Conservation (phyloP, 495 filamentous ascomycete genomes). For the Hypoxylon subgilvum region DNA sequence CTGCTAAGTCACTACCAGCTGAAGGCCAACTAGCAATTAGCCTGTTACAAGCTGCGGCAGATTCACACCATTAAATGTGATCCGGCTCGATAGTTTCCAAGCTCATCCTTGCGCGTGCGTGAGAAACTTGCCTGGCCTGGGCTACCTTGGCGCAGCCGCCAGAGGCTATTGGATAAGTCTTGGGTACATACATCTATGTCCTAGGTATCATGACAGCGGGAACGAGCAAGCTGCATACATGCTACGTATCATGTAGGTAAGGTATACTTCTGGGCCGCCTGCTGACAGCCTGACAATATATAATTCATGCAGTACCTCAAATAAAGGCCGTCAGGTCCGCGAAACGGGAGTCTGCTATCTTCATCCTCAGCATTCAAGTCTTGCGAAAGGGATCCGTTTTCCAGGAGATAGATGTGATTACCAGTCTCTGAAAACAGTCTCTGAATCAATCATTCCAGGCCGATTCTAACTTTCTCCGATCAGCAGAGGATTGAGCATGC, state of each 20-base stretch:
- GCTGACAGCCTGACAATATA: constrained; percentile 16
- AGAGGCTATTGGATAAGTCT: constrained; percentile 22
- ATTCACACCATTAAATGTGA: constrained; percentile 1
- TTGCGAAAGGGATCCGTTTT: not conserved
- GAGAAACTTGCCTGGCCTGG: constrained; percentile 4
- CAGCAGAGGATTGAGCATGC: too few species aligned
- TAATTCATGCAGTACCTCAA: constrained; percentile 3
- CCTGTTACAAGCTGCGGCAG: constrained; percentile 18
- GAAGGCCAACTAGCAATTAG: constrained; percentile 1
- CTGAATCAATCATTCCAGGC: too few species aligned
- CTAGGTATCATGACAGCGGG: constrained; percentile 9
- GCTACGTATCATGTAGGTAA: constrained; percentile 13
- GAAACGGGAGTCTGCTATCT: not conserved
- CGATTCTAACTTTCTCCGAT: too few species aligned
- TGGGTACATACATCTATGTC: too few species aligned
- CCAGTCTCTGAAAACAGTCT: not conserved
- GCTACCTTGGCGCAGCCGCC: constrained; percentile 25
- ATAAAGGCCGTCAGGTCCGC: constrained; percentile 13
- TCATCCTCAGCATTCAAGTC: not conserved
- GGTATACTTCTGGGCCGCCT: constrained; percentile 10
- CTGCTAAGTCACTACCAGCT: not conserved
- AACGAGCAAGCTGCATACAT: constrained; percentile 9
- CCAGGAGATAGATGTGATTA: not conserved
- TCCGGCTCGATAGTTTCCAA: constrained; percentile 13
- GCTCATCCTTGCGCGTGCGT: constrained; percentile 12